Conservation (phyloP, 1,139 yeast species). For the Keqinozyma sinolaborantium region DNA sequence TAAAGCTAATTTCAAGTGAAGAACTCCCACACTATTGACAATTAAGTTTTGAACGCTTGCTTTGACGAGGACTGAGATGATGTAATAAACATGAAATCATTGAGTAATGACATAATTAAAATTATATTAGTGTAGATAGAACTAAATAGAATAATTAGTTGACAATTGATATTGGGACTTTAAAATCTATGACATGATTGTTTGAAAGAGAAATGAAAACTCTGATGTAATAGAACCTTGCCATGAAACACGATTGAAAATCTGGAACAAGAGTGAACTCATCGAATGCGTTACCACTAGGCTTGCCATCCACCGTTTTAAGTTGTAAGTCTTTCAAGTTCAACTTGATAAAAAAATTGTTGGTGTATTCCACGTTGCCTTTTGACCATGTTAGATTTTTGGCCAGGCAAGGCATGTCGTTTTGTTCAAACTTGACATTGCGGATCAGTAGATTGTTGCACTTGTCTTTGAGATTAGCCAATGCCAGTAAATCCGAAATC, state of each 20-base stretch:
- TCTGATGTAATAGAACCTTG: constrained; percentile 33
- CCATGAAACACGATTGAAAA: constrained; percentile 35
- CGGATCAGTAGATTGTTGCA: constrained; percentile 18
- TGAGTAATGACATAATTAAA: too few relatives aligned
- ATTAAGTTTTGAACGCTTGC: too few relatives aligned
- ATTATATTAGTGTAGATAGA: not conserved
- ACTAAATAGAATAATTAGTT: constrained; percentile 5
- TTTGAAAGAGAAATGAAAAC: constrained; percentile 25
- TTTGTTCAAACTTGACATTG: constrained; percentile 4
- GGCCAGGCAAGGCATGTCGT: constrained; percentile 1
- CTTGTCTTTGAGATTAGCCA: constrained; percentile 26
- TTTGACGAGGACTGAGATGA: too few relatives aligned
- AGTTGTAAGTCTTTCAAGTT: constrained; percentile 1
- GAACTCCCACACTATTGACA: too few relatives aligned
- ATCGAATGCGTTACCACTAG: constrained; percentile 8
- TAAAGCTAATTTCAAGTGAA: too few relatives aligned
- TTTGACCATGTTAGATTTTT: constrained; percentile 1
- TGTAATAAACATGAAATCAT: not conserved
- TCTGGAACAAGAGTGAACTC: constrained; percentile 32
- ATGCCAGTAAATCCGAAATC: constrained; percentile 27
- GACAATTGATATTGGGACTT: constrained; percentile 27
- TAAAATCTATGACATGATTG: constrained; percentile 23
- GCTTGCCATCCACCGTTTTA: constrained; percentile 7
- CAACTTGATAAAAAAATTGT: not conserved
- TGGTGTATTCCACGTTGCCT: not conserved